Evolutionary conservation across 805 yeast genomes (phyloP).

Genomic region (Teunomyces pallodes): DNA sequence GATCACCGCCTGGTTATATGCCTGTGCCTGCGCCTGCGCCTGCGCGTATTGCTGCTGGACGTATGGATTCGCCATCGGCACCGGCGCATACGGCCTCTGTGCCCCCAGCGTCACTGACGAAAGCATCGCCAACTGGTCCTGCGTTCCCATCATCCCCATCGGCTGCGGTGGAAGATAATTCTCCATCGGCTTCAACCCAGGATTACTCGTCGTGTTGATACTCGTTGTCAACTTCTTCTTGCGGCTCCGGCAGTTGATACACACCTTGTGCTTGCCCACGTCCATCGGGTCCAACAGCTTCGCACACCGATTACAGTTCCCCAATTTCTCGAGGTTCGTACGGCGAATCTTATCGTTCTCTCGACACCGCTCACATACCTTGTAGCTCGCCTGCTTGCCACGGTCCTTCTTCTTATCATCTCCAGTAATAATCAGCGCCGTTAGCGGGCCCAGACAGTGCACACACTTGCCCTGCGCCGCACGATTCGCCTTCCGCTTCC

Average conservation of each 20-base stretch:
- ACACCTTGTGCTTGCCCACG: slow-evolving; percentile 54
- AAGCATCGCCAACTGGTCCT: slow-evolving; percentile 7
- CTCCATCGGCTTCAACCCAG: slow-evolving; percentile 5
- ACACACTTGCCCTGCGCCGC: slow-evolving; percentile 66
- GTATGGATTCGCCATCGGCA: slow-evolving; percentile 6
- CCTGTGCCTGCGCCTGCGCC: slow-evolving; percentile 9
- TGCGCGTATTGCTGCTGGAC: slow-evolving; percentile 7
- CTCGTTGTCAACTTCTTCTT: slow-evolving; percentile 39
- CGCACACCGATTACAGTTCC: slow-evolving; percentile 65
- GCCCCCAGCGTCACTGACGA: slow-evolving; percentile 1
- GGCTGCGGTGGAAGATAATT: slow-evolving; percentile 5
- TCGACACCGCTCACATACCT: slow-evolving; percentile 66
- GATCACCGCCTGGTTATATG: slow-evolving; percentile 17
- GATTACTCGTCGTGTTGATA: slow-evolving; percentile 9
- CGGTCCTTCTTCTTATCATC: slow-evolving; percentile 23
- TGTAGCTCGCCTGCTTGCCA: slow-evolving; percentile 36
- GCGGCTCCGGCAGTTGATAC: slow-evolving; percentile 51
- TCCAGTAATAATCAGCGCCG: slow-evolving; percentile 35
- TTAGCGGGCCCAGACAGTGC: slow-evolving; percentile 61
- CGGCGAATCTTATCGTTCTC: slow-evolving; percentile 59
- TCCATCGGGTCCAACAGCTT: slow-evolving; percentile 44
- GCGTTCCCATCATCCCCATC: slow-evolving; percentile 8
- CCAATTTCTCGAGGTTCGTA: slow-evolving; percentile 52
- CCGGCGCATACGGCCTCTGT: slow-evolving; percentile 5
- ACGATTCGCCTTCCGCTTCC: slow-evolving; percentile 55